Evolutionary conservation across 768 basidiomycete species (phyloP), one percentile per base, ranked within the genome.

Genomic region (Tulasnella calospora): DNA sequence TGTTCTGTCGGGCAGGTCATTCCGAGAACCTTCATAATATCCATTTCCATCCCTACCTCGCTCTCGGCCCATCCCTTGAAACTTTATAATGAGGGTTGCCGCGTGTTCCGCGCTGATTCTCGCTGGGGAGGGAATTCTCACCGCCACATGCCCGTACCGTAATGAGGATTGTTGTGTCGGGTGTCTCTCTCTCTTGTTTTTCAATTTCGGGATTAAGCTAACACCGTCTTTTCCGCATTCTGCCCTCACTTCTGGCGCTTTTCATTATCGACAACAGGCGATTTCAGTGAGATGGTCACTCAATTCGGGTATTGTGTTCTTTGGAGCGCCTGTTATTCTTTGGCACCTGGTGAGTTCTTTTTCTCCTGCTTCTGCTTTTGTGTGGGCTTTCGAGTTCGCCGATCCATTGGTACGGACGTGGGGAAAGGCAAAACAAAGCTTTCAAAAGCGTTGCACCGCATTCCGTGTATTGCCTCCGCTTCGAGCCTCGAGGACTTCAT

Each of bases 211-310:
- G 61, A 67, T 67, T 67, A 67, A 67, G 61, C 61, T 67, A 67
- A 67, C 61, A 67, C 61, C 61, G 61, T 67, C 61, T 67, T 67
- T 67, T 10, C 61, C 61, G 61, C 61, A 67, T 67, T 67, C 15
- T 27, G 27, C 10, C 30, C 30, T 51, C 7, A 3, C 23, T 51
- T n/a, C 23, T 51, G 8, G 27, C 27, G 15, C 13, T 67, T 35
- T 67, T 67, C 23, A 67, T 67, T 67, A 67, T 35, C 61, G 30
- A 33, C 61, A 35, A 35, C 30, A 85, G 85, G 82, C 74, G 97
- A 98, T 85, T 99, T 97, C 84, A 91, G 90, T 82, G 98, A 99
- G 86, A 98, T 99, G 96, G 94, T 94, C 21, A 92, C 93, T 12
- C 95, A 96, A 79, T 98, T 97, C 83, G 96, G 97, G 0, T 96